Conservation (phyloP, 768 basidiomycete species). For the Rhodocollybia butyracea region DNA sequence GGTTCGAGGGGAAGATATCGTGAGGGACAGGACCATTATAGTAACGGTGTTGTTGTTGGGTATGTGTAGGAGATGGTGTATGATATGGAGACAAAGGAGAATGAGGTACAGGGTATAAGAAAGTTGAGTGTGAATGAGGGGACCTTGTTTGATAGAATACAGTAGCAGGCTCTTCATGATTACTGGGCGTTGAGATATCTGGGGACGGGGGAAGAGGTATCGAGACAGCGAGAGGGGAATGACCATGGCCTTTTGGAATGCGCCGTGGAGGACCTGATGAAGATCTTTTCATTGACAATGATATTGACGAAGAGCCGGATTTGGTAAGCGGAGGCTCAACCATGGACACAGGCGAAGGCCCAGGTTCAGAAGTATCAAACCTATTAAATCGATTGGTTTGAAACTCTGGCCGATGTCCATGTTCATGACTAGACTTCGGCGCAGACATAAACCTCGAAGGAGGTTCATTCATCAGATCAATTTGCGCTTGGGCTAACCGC, state of each 20-base stretch:
- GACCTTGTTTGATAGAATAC: conserved; percentile 65
- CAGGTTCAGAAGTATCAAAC: conserved; percentile 10
- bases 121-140: conserved; percentile 41
- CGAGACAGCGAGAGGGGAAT: conserved; percentile 29
- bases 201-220: conserved; percentile 50
- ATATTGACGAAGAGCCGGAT: conserved; percentile 38
- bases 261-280: conserved; percentile 42
- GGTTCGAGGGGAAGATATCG: conserved; percentile 40
- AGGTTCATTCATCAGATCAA: conserved; percentile 11
- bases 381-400: not conserved
- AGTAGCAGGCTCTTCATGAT: conserved; percentile 46
- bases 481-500: conserved; percentile 20
- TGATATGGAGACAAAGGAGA: conserved; percentile 4
- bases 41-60: conserved; percentile 27
- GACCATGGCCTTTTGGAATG: conserved; percentile 28
- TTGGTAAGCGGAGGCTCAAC: conserved; percentile 19
- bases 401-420: no score
- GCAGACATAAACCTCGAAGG: conserved; percentile 6
- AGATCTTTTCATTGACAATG: conserved; percentile 41
- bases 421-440: no score
- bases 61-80: not conserved
- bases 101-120: conserved; percentile 40
- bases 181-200: conserved; percentile 34
- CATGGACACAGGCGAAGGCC: conserved; percentile 12
- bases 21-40: conserved; percentile 29